These are phyloP conservation scores for Zasmidium angulare DNA, from an alignment of 2,329 filamentous ascomycete species.

Conservation along the genomic window DNA sequence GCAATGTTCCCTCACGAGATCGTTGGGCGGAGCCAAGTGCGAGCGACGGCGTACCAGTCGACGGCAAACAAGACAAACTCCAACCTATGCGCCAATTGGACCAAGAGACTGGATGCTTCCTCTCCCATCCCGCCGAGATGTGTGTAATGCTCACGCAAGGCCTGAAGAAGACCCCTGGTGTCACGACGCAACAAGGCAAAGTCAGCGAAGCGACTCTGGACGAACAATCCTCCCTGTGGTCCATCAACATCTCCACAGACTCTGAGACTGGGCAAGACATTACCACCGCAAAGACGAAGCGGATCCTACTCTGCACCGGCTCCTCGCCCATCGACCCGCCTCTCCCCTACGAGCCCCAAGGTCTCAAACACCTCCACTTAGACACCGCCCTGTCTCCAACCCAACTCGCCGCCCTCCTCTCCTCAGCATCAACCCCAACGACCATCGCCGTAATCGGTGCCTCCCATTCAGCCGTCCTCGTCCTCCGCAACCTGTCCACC, in stretches of 20 bases:
- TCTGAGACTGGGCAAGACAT: slow-evolving; percentile 27
- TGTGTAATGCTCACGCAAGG: slow-evolving; percentile 49
- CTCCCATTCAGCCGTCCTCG: slow-evolving; percentile 63
- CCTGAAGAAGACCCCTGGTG: slow-evolving; percentile 40
- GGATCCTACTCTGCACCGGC: slow-evolving; percentile 60
- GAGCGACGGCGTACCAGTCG: slow-evolving; percentile 26
- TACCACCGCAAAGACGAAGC: slow-evolving; percentile 37
- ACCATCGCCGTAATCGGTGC: slow-evolving; percentile 61
- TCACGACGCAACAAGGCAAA: slow-evolving; percentile 41
- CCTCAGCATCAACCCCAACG: slow-evolving; percentile 34
- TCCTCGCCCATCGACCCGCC: slow-evolving; percentile 50
- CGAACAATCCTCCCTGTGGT: slow-evolving; percentile 39
- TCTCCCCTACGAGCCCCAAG: slow-evolving; percentile 43
- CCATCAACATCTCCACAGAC: slow-evolving; percentile 34
- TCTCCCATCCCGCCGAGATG: slow-evolving; percentile 60
- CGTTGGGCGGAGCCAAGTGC: slow-evolving; percentile 30
- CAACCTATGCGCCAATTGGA: slow-evolving; percentile 54
- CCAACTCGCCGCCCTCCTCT: slow-evolving; percentile 42
- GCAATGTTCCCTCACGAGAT: slow-evolving; percentile 41
- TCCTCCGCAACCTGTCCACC: slow-evolving; percentile 60
- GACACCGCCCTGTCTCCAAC: slow-evolving; percentile 58
- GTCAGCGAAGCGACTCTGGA: slow-evolving; percentile 44
- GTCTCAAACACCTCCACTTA: slow-evolving; percentile 50
- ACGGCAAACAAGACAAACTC: slow-evolving; percentile 52
- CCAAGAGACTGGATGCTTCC: slow-evolving; percentile 57